Evolutionary conservation across 257 asterid species (phyloP).

Genomic region (Asclepias syriaca): DNA sequence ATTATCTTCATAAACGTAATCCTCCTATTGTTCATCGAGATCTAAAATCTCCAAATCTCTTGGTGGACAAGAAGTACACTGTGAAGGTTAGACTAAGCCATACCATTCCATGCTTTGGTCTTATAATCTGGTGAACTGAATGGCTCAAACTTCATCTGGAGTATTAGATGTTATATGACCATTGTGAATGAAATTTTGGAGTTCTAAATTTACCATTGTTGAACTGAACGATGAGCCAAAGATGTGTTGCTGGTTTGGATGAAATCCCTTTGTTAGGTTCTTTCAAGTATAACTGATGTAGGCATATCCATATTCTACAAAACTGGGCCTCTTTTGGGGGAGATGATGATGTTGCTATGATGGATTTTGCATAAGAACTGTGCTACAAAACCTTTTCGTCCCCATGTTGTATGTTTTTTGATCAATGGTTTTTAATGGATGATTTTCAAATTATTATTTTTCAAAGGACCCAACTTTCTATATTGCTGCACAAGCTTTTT

Average conservation of each 20-base stretch:
- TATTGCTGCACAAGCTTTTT: neutral
- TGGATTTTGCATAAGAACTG: neutral
- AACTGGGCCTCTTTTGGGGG: neutral
- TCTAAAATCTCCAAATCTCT: constrained; percentile 90
- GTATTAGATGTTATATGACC: neutral
- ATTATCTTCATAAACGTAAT: constrained; percentile 81
- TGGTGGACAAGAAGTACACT: constrained; percentile 89
- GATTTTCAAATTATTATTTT: neutral
- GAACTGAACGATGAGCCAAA: neutral
- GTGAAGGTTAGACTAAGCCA: constrained; percentile 61
- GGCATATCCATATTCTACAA: neutral
- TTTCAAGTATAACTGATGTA: neutral
- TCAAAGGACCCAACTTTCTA: neutral
- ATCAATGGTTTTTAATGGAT: neutral
- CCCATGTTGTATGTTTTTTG: neutral
- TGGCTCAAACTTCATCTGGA: neutral
- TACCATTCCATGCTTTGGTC: neutral
- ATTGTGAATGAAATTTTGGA: neutral
- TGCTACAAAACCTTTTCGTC: neutral
- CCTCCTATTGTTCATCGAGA: constrained; percentile 96
- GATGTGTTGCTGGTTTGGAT: neutral
- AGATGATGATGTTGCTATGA: neutral
- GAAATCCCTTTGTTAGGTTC: too few species aligned
- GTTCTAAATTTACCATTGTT: neutral
- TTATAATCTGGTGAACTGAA: constrained; percentile 1